Evolutionary conservation across 495 filamentous ascomycete genomes (phyloP).

Genomic region (Chaetomidium leptoderma): DNA sequence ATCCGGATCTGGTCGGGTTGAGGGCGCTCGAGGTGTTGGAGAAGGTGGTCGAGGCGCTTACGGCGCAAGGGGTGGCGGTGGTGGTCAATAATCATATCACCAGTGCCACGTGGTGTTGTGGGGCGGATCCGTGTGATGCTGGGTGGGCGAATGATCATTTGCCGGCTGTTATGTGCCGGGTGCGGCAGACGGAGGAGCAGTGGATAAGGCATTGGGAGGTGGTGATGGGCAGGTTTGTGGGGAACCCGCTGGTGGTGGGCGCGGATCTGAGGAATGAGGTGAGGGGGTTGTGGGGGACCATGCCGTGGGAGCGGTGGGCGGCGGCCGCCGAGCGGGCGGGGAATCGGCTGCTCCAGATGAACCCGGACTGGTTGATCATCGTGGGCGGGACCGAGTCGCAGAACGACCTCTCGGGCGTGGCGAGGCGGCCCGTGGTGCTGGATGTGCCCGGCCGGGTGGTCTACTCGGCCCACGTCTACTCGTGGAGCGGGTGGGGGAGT

Average conservation of each 20-base stretch:
- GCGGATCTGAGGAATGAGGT: slow-evolving; percentile 60
- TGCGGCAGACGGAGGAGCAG: slow-evolving; percentile 52
- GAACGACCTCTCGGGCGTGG: slow-evolving; percentile 52
- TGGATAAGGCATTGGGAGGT: slow-evolving; percentile 59
- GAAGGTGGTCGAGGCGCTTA: slow-evolving; percentile 51
- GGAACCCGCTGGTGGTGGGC: slow-evolving; percentile 53
- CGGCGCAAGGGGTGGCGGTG: slow-evolving; percentile 53
- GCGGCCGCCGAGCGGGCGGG: slow-evolving; percentile 53
- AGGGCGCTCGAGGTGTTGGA: slow-evolving; percentile 53
- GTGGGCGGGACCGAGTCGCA: slow-evolving; percentile 57
- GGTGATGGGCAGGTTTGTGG: slow-evolving; percentile 49
- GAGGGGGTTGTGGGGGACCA: slow-evolving; percentile 58
- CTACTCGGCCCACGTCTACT: slow-evolving; percentile 60
- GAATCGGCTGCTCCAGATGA: slow-evolving; percentile 51
- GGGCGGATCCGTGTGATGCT: slow-evolving; percentile 55
- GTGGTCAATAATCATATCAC: slow-evolving; percentile 63
- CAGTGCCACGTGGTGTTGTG: slow-evolving; percentile 57
- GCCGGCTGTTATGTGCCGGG: slow-evolving; percentile 45
- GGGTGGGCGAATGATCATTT: slow-evolving; percentile 56
- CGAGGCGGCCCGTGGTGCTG: slow-evolving; percentile 48
- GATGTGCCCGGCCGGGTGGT: slow-evolving; percentile 50
- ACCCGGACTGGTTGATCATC: slow-evolving; percentile 57
- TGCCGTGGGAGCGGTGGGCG: slow-evolving; percentile 57
- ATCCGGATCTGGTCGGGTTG: slow-evolving; percentile 49
- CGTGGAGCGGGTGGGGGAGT: slow-evolving; percentile 60